Conservation (phyloP, 208 protist species). For the Acanthamoeba healyi region DNA sequence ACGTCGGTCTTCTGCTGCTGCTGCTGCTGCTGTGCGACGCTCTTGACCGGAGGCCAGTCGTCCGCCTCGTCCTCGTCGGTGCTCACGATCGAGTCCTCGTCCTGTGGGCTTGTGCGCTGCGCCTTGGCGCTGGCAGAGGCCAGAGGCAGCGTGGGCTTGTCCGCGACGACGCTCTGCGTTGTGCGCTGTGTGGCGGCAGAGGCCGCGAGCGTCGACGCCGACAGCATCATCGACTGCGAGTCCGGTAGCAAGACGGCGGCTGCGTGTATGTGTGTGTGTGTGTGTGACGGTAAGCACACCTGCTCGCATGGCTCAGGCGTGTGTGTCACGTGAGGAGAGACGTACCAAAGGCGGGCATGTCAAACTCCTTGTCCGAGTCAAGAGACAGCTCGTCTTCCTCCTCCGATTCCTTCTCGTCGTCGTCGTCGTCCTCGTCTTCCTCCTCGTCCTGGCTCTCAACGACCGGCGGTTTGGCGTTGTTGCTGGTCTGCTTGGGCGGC, state of each 20-base stretch:
- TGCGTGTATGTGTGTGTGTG: neutral
- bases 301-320: too few species aligned
- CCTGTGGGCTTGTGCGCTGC: too few species aligned
- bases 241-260: neutral
- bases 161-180: neutral
- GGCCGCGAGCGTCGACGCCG: neutral
- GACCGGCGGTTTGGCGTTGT: neutral
- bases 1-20: too few species aligned
- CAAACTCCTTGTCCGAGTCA: conserved; percentile 40
- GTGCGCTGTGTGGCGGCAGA: neutral
- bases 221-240: conserved; percentile 56
- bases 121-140: too few species aligned
- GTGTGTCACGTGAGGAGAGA: too few species aligned
- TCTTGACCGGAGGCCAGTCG: neutral
- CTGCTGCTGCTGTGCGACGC: neutral
- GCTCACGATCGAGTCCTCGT: neutral
- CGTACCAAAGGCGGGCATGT: conserved; percentile 28
- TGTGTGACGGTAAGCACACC: neutral
- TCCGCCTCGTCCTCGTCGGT: neutral
- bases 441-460: conserved; percentile 12
- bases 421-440: neutral
- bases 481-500: neutral
- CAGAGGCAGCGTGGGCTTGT: too few species aligned
- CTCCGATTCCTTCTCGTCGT: neutral
- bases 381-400: conserved; percentile 43